These are phyloP conservation scores for Diutina neorugosa DNA, from an alignment of 1,139 yeast genomes.

Conservation along the genomic window DNA sequence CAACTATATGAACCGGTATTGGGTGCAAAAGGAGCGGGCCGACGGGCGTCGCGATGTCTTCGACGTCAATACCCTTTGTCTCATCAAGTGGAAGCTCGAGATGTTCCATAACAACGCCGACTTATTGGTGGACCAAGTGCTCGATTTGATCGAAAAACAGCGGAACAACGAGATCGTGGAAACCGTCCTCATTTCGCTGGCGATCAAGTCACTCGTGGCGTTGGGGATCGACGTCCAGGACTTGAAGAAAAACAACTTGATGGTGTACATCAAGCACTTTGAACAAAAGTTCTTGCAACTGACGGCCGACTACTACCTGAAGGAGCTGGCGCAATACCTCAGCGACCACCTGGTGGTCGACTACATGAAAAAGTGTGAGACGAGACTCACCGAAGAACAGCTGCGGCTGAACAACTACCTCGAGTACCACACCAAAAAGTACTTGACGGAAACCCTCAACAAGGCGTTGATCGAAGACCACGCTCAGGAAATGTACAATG, in stretches of 20 bases:
- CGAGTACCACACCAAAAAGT: constrained; percentile 78
- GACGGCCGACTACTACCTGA: constrained; percentile 61
- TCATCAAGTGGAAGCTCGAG: constrained; percentile 79
- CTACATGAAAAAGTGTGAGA: constrained; percentile 79
- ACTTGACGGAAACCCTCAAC: constrained; percentile 65
- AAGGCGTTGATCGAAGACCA: constrained; percentile 69
- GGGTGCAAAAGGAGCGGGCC: constrained; percentile 94
- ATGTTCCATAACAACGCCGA: constrained; percentile 61
- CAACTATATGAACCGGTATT: constrained; percentile 90
- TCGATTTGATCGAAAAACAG: constrained; percentile 65
- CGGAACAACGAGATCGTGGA: constrained; percentile 72
- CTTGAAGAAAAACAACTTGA: constrained; percentile 70
- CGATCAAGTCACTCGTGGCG: constrained; percentile 73
- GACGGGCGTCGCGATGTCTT: constrained; percentile 89
- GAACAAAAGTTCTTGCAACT: constrained; percentile 65
- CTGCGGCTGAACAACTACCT: constrained; percentile 65
- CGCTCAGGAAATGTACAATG: constrained; percentile 64
- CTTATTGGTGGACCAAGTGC: constrained; percentile 53
- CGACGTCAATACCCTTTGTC: constrained; percentile 81
- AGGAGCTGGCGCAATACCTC: constrained; percentile 59
- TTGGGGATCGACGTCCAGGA: constrained; percentile 73
- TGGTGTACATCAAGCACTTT: constrained; percentile 70
- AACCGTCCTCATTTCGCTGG: constrained; percentile 53
- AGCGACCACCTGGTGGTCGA: constrained; percentile 75
- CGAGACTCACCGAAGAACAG: constrained; percentile 72